A percentile compares a stretch with the other conserved stretches of the same genome.
These are phyloP conservation scores for Epichloe gansuensis DNA, from an alignment of 2,329 filamentous ascomycete genomes.

Conservation along the genomic window DNA sequence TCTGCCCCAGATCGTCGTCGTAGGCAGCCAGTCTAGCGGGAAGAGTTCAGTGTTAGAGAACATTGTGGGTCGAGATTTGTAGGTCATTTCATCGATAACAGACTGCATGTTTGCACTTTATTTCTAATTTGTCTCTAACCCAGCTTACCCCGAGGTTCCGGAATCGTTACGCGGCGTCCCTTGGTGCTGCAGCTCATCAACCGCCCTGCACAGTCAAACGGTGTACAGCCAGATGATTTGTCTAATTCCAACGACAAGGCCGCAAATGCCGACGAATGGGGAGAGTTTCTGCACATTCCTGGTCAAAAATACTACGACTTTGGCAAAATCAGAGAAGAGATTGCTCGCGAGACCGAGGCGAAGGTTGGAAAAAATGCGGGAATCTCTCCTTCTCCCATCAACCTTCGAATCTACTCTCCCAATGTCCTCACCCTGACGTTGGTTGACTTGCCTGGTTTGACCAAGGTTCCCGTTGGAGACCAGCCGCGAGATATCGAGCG, in stretches of 20 bases:
- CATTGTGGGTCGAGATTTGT: constrained; percentile 98
- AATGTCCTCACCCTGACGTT: constrained; percentile 95
- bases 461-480: constrained; percentile 91
- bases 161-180: constrained; percentile 91
- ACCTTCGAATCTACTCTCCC: constrained; percentile 94
- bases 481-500: constrained; percentile 93
- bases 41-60: constrained; percentile 99
- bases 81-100: constrained; percentile 27
- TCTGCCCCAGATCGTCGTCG: constrained; percentile 93
- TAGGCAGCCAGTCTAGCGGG: constrained; percentile 96
- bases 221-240: constrained; percentile 53
- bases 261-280: constrained; percentile 91
- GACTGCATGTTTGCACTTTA: neutral
- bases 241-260: constrained; percentile 63
- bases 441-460: constrained; percentile 91
- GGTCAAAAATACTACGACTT: constrained; percentile 98
- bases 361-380: constrained; percentile 95
- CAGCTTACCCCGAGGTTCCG: constrained; percentile 90
- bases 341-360: constrained; percentile 86
- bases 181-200: constrained; percentile 98
- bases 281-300: constrained; percentile 95
- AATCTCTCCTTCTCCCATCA: constrained; percentile 94
- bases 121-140: constrained; percentile 1
- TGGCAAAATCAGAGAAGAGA: constrained; percentile 96
- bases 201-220: constrained; percentile 63